Base-by-base conservation (phyloP, 805 yeast genomes). In the Pichia pseudocactophila region DNA sequence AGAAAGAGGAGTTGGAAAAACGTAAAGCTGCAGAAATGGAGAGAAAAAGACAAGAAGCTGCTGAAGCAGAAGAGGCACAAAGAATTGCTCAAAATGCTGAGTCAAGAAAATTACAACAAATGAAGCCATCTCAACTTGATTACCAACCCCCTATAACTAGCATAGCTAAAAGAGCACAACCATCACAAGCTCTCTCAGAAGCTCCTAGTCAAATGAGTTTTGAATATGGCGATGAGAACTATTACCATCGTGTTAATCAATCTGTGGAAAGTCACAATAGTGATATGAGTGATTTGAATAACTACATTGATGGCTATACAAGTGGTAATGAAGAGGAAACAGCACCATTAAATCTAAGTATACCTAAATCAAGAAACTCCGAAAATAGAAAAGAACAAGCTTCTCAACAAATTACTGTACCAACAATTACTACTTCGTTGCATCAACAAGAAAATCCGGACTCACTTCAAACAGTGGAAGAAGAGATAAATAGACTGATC, bases 391-490 rank as follows among this genome's bases (percentile, higher is more conserved):
- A 31, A 2, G n/a, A 32, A n/a, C n/a, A 6, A 5, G 25, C 8
- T 22, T 22, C 19, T 2, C 13, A 9, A 15, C 33, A 19, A 3
- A 4, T n/a, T 3, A 13, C 4, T 10, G 17, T 27, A 7, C 43
- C 46, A 7, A 7, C 10, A 2, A 43, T 43, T 2, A 34, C 46
- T 7, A 43, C 43, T 12, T 31, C 37, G 3, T n/a, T 34, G 3
- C 35, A 34, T 26, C 40, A 28, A 13, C 7, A 17, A 38, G 34
- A 12, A 11, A 8, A 30, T 25, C 20, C 10, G 15, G 36, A 8
- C 32, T 37, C 10, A 22, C 27, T 15, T 13, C 17, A 12, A 57
- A 50, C 26, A 52, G 46, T 13, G 49, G 49, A 45, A 4, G 35
- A 37, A 30, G 45, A 41, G 3, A 1, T 33, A 2, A 41, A 39